Evolutionary conservation across 192 early-diverging fungal species (phyloP).

Genomic region (Coemansia aciculifera): DNA sequence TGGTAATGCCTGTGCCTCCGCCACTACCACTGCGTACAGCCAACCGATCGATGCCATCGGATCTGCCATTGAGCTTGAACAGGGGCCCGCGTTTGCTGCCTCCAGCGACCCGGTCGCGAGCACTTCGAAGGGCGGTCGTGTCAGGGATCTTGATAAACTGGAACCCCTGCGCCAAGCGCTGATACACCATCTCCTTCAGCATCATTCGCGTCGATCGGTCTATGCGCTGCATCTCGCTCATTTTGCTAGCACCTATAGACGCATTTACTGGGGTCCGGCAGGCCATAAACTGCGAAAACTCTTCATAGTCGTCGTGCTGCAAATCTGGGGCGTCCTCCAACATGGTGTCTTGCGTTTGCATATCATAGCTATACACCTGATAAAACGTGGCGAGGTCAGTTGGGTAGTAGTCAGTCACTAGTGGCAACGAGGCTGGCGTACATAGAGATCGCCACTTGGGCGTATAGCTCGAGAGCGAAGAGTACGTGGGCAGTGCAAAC

Average conservation of each 20-base stretch:
- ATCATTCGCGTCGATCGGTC: conserved; percentile 57
- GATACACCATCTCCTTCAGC: conserved; percentile 81
- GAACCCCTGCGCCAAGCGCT: conserved; percentile 91
- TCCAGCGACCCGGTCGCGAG: neutral
- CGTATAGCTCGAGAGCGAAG: conserved; percentile 59
- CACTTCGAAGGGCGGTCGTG: neutral
- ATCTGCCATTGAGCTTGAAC: conserved; percentile 12
- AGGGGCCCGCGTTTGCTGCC: conserved; percentile 4
- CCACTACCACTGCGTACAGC: conserved; percentile 11
- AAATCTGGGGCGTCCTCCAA: conserved; percentile 17
- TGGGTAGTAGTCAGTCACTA: conserved; percentile 85
- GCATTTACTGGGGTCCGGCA: conserved; percentile 6
- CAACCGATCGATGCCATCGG: neutral
- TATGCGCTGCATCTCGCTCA: conserved; percentile 14
- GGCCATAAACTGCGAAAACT: conserved; percentile 40
- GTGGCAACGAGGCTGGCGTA: conserved; percentile 90
- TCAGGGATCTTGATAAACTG: conserved; percentile 70
- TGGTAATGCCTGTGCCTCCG: neutral
- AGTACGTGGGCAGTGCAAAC: conserved; percentile 75
- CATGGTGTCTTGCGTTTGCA: conserved; percentile 33
- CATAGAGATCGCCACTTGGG: conserved; percentile 87
- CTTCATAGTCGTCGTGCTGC: conserved; percentile 24
- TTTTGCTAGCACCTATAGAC: neutral
- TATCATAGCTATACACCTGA: conserved; percentile 64
- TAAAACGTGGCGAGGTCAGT: conserved; percentile 67